Evolutionary conservation across 2,329 filamentous ascomycete genomes (phyloP), one percentile per base, ranked within the genome.

Genomic region (Trichoderma endophyticum): DNA sequence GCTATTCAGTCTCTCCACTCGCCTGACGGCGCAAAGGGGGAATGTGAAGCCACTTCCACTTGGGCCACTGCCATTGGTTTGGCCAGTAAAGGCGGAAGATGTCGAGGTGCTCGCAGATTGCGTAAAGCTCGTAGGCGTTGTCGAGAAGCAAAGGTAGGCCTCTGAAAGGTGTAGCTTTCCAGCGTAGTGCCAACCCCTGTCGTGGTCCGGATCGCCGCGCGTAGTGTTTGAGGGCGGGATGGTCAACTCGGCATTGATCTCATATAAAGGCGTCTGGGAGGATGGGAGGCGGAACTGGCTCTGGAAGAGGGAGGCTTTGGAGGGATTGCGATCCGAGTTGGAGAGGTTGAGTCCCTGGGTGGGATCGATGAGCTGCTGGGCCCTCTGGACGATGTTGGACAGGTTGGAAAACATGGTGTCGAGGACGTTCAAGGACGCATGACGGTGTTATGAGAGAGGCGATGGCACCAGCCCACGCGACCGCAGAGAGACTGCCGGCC

Each of bases 1-100:
- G 78, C 94, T 98, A 79, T 97, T 95, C 71, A 99, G 85, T 71
- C 96, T 88, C 84, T 99, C 96, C 26, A 99, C 96, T 66, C 95
- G 88, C 74, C 96, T 89, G 77, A 99, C 95, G 67, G 94, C 93
- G 81, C 93, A 98, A 26, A 99, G 87, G 5, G 96, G 96, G 70
- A 98, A 90, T 2, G 93, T 98, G 81, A 99, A 98, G 73, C 96
- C 96, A 85, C 98, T 98, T 51, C 95, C 95, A 70, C 93, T 93
- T 4, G 96, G 95, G 0, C 96, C 96, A 26, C 93, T 93, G 72
- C 96, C 94, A 79, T 97, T 92, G 32, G 95, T 98, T 81, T 97
- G 93, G 18, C 95, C 96, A 4, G 94, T 97, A 83, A 97, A 98
- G 72, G 90, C 89, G 61, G 92, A 93, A 24, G 94, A 95, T 0